These are phyloP conservation scores for Sisymbrium irio DNA, from an alignment of 345 rosid genomes.

Conservation along the genomic window DNA sequence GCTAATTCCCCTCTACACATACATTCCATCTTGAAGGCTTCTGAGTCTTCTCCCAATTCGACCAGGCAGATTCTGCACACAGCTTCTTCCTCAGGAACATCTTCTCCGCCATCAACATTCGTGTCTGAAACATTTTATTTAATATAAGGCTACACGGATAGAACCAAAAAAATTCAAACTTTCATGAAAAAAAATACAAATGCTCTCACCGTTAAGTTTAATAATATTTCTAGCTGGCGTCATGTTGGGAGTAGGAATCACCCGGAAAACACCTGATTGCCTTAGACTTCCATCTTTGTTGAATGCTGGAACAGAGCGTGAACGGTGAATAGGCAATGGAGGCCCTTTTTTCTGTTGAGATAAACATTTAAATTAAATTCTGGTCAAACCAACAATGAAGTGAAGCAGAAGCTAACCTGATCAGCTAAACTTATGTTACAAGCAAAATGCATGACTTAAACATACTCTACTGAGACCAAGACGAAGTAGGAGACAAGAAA, in stretches of 20 bases:
- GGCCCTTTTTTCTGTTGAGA: constrained; percentile 57
- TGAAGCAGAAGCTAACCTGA: constrained; percentile 5
- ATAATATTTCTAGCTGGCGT: constrained; percentile 27
- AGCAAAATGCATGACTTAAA: constrained; percentile 11
- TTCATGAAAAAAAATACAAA: background rate
- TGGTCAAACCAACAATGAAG: constrained; percentile 17
- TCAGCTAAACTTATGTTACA: constrained; percentile 6
- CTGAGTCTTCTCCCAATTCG: constrained; percentile 84
- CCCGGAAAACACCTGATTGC: constrained; percentile 54
- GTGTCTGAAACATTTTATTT: constrained; percentile 75
- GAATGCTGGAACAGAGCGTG: constrained; percentile 78
- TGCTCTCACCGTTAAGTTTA: constrained; percentile 13
- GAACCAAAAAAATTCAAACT: background rate
- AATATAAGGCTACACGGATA: constrained; percentile 45
- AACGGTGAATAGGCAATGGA: constrained; percentile 62
- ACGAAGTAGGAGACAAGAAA: constrained; percentile 7
- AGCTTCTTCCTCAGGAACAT: constrained; percentile 89
- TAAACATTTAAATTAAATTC: background rate
- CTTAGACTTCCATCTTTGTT: constrained; percentile 54
- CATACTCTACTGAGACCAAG: background rate
- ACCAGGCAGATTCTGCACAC: constrained; percentile 87
- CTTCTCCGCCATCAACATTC: constrained; percentile 58
- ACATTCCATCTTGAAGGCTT: constrained; percentile 94
- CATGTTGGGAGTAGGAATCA: constrained; percentile 60
- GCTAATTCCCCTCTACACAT: constrained; percentile 94